These are phyloP conservation scores for Emergomyces pasteurianus DNA, from an alignment of 2,329 filamentous ascomycete species.

Conservation along the genomic window DNA sequence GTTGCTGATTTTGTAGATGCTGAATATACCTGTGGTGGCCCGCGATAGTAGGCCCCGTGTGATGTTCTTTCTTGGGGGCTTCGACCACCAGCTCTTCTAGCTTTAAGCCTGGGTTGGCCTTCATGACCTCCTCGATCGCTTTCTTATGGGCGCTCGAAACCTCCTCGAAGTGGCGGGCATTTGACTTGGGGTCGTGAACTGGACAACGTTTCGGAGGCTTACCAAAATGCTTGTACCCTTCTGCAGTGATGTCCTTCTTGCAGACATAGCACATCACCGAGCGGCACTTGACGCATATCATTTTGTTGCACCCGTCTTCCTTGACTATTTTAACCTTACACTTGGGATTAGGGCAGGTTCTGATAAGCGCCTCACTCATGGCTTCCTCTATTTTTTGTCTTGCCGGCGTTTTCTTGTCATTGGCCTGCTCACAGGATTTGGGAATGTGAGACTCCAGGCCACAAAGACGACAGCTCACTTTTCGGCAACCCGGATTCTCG, in stretches of 20 bases:
- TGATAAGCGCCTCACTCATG: slow-evolving; percentile 67
- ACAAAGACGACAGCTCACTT: slow-evolving; percentile 57
- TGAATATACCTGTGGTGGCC: not conserved
- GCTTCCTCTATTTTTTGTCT: slow-evolving; percentile 68
- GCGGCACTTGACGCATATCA: slow-evolving; percentile 54
- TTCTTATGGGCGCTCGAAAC: slow-evolving; percentile 49
- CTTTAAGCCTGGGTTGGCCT: slow-evolving; percentile 50
- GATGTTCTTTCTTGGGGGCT: slow-evolving; percentile 20
- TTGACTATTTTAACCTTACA: slow-evolving; percentile 71
- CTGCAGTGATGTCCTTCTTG: slow-evolving; percentile 46
- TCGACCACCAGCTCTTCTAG: slow-evolving; percentile 47
- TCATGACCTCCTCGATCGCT: slow-evolving; percentile 43
- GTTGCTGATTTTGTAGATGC: not conserved
- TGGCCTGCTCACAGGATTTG: slow-evolving; percentile 55
- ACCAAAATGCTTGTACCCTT: slow-evolving; percentile 58
- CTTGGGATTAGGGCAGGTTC: slow-evolving; percentile 48
- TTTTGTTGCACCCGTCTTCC: slow-evolving; percentile 69
- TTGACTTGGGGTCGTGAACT: slow-evolving; percentile 48
- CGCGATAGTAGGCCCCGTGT: not conserved
- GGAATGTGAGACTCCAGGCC: slow-evolving; percentile 58
- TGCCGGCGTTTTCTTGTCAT: slow-evolving; percentile 47
- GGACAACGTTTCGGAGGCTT: slow-evolving; percentile 38
- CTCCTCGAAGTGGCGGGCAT: slow-evolving; percentile 49
- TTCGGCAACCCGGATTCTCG: slow-evolving; percentile 51
- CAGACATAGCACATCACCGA: slow-evolving; percentile 48